Evolutionary conservation across 257 asterid species (phyloP), one percentile per base, ranked within the genome.

Genomic region (Penstemon barbatus): DNA sequence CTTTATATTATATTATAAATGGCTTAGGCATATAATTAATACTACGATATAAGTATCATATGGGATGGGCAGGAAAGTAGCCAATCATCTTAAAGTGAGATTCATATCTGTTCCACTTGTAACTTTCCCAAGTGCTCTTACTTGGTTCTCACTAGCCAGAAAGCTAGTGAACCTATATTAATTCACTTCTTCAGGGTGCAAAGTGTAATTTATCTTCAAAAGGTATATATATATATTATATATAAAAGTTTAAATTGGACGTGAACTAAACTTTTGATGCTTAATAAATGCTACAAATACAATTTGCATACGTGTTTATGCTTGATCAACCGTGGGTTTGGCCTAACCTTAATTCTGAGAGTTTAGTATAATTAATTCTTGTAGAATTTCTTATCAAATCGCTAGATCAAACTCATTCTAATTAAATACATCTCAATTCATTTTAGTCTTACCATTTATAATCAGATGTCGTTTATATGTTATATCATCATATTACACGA

Each of bases 31-130:
- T 3, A 33, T 8, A 54, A 49, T 19, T 56, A 49, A 48, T 19
- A 15, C 18, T 15, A 15, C 18, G 18, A 15, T 15, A 15, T 15
- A 15, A 15, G n/a, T n/a, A n/a, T 15, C 0, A 66, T 4, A 18
- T 9, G 61, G 25, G 62, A 73, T 43, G 68, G 59, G 73, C 59
- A 13, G 52, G 33, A 66, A 73, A 73, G 69, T 19, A 73, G 65
- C 63, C 63, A 53, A 41, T 66, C 8, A 61, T 61, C 19, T 7
- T 57, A 13, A 50, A 66, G 50, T 50, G 61, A 33, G 39, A 15
- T 51, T 50, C 33, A 63, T n/a, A 63, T 25, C 33, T 62, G 18
- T 44, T 54, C 67, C 71, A 65, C 61, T 65, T 65, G 38, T 41
- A 61, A 41, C 61, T 66, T 19, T 66, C 51, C 36, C 2, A 66